phyloP scores from a whole-genome alignment of 2,329 filamentous ascomycete species.

The Phaeosphaeriaceae sp. region DNA sequence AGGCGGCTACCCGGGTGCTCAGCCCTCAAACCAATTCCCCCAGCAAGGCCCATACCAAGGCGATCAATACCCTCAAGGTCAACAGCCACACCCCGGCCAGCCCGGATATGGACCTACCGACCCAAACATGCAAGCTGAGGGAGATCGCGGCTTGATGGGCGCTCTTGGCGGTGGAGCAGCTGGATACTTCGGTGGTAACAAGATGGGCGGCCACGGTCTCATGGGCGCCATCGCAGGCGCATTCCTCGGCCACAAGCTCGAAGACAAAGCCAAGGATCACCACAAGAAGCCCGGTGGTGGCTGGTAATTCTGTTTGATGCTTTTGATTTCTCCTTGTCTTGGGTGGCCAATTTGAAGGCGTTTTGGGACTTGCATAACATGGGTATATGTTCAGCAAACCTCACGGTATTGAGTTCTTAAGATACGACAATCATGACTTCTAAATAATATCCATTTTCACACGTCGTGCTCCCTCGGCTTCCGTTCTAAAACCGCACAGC shows the following conservation, averaged over 20 bases:
- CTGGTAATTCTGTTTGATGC: slow-evolving; percentile 13
- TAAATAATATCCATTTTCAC: background rate
- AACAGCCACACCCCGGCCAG: slow-evolving; percentile 36
- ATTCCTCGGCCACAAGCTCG: slow-evolving; percentile 61
- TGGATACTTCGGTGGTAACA: slow-evolving; percentile 63
- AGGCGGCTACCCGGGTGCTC: slow-evolving; percentile 34
- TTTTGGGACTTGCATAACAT: background rate
- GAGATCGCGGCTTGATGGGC: slow-evolving; percentile 65
- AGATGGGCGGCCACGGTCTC: slow-evolving; percentile 62
- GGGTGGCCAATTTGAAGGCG: background rate
- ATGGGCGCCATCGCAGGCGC: slow-evolving; percentile 66
- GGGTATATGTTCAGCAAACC: background rate
- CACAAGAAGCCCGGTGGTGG: slow-evolving; percentile 26
- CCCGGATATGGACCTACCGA: slow-evolving; percentile 53
- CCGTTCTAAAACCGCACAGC: background rate
- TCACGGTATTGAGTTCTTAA: background rate
- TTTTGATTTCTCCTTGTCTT: background rate
- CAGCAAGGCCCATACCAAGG: slow-evolving; percentile 51
- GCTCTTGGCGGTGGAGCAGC: slow-evolving; percentile 64
- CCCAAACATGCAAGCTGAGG: slow-evolving; percentile 57
- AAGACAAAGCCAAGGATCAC: slow-evolving; percentile 60
- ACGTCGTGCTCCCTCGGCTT: background rate
- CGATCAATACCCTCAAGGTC: slow-evolving; percentile 46
- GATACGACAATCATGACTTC: slow-evolving; percentile 2
- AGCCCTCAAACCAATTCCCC: slow-evolving; percentile 47